Base-by-base conservation (phyloP, 164 flowering plant species). In the Taxillus chinensis region DNA sequence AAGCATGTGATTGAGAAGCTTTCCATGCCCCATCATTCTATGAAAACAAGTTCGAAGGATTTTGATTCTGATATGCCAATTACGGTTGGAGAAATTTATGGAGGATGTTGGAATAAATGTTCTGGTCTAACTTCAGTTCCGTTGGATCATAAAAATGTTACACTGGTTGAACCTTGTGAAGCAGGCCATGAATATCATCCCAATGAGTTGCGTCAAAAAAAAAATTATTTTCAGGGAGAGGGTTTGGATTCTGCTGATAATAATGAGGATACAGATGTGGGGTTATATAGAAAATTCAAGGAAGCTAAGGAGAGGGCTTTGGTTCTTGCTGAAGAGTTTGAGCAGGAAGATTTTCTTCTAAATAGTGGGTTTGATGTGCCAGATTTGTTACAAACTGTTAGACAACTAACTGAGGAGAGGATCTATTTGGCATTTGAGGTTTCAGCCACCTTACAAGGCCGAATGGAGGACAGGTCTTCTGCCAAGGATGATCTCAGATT, bases 1-100 rank as follows among this genome's bases (percentile, higher is more conserved):
- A 90, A 81, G 68, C 80, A 75, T 77, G 96, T 90, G 50, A 77
- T 87, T 53, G 97, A 89, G 71, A 93, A 80, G 70, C 86, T 93
- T 49, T 81, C 90, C 5, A 82, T 79, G 67, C 67, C 80, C 64
- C 68, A 56, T 61, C 66, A 55, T 59, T 61, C 60, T 62, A 70
- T 80, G 7, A 80, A 66, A 69, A 62, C 62, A 58, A 75, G 61
- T 68, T 66, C 75, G 7, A 74, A 68, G 60, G 86, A 76, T 43
- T 65, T 63, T 53, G 78, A 77, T 54, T 63, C 68, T 57, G 82
- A 76, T 59, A 69, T 64, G 40, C 92, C 89, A 2, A 84, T 86
- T 50, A 80, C 92, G 7, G 74, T 83, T 48, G 92, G 83, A 64
- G 96, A 92, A 69, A 69, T 86, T 43, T 85, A 86, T 72, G 80